Evolutionary conservation across 2,329 filamentous ascomycete species (phyloP).

Genomic region (Colletotrichum sp.): DNA sequence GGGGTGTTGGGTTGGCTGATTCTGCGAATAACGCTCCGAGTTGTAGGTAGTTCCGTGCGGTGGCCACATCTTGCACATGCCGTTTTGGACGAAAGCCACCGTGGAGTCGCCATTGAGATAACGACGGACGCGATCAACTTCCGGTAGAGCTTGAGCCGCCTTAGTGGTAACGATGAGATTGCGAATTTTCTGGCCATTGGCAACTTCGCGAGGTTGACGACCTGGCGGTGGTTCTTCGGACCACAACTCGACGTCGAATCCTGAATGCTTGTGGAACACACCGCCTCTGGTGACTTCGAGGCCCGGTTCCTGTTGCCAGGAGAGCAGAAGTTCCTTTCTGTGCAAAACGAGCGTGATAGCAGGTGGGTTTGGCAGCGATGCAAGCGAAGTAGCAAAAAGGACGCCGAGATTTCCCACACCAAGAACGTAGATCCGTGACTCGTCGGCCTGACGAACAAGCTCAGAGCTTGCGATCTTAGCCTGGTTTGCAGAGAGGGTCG

Average conservation of each 20-base stretch:
- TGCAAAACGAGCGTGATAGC: slow-evolving; percentile 85
- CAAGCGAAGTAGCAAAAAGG: slow-evolving; percentile 77
- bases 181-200: slow-evolving; percentile 53
- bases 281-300: slow-evolving; percentile 48
- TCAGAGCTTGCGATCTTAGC: not conserved
- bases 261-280: slow-evolving; percentile 32
- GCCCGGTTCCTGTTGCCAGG: slow-evolving; percentile 50
- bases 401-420: slow-evolving; percentile 83
- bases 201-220: slow-evolving; percentile 45
- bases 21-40: slow-evolving; percentile 40
- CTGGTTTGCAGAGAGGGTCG: not conserved
- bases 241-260: slow-evolving; percentile 61
- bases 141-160: slow-evolving; percentile 69
- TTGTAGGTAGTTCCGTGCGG: slow-evolving; percentile 52
- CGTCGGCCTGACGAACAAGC: not conserved
- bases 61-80: slow-evolving; percentile 74
- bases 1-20: slow-evolving; percentile 47
- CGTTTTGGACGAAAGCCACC: slow-evolving; percentile 86
- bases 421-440: slow-evolving; percentile 71
- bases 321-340: slow-evolving; percentile 51
- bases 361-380: slow-evolving; percentile 63
- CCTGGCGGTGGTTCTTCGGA: slow-evolving; percentile 44
- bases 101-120: slow-evolving; percentile 71
- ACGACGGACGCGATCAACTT: slow-evolving; percentile 61
- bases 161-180: slow-evolving; percentile 85